These are phyloP conservation scores for Solanum paucissectum DNA, from an alignment of 257 asterid genomes.

Conservation along the genomic window DNA sequence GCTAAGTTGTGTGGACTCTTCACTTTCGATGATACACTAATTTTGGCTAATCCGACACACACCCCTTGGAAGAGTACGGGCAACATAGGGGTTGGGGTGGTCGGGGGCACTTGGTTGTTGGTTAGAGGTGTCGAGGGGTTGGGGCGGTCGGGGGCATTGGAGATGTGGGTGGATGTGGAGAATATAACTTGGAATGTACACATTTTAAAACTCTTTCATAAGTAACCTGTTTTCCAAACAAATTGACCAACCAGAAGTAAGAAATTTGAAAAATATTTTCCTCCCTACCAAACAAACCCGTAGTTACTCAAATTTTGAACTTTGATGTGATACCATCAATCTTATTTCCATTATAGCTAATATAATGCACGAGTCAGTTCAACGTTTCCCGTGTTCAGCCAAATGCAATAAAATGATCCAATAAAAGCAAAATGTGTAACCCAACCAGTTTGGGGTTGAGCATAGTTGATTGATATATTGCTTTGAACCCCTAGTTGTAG, in stretches of 20 bases:
- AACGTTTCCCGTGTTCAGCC: neutral
- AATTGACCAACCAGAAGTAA: neutral
- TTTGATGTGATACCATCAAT: neutral
- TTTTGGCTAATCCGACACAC: too few relatives aligned
- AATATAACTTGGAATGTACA: too few relatives aligned
- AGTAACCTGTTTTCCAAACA: neutral
- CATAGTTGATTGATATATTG: neutral
- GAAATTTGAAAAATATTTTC: neutral
- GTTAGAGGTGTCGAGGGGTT: too few relatives aligned
- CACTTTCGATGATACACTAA: too few relatives aligned
- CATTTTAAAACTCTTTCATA: neutral
- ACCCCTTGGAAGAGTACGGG: too few relatives aligned
- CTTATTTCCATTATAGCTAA: neutral
- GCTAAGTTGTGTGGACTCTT: too few relatives aligned
- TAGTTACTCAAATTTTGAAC: neutral
- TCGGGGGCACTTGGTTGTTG: too few relatives aligned
- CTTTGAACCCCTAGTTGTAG: neutral
- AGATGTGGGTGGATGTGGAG: too few relatives aligned
- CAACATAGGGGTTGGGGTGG: too few relatives aligned
- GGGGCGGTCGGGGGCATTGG: too few relatives aligned
- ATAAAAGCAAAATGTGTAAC: neutral
- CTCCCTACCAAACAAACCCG: neutral
- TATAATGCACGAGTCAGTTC: neutral
- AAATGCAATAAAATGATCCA: neutral
- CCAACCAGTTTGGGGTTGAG: neutral